phyloP scores from a whole-genome alignment of 495 filamentous ascomycete genomes.

The Tricharina praecox region DNA sequence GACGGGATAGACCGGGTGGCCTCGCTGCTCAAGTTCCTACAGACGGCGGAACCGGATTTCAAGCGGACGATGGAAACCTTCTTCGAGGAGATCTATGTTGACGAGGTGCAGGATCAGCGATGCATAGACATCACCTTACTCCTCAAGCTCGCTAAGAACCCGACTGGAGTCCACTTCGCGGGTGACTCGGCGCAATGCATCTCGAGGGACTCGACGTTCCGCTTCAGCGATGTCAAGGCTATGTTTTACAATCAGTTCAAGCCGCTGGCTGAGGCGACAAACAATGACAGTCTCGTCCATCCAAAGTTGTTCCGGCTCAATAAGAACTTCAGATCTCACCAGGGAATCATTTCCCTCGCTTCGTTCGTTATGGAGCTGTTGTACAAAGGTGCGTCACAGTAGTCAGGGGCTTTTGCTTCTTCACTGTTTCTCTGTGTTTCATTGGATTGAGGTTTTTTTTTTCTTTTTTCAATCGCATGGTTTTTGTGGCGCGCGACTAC shows the following conservation, averaged over 20 bases:
- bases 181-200: conserved; percentile 35
- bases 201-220: conserved; percentile 32
- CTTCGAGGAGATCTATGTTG: conserved; percentile 33
- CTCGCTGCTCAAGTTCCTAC: conserved; percentile 6
- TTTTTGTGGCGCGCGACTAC: no score
- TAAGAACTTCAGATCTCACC: conserved; percentile 33
- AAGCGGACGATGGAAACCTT: conserved; percentile 15
- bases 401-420: no score
- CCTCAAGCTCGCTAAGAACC: conserved; percentile 26
- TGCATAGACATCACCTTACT: conserved; percentile 29
- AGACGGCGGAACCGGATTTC: conserved; percentile 6
- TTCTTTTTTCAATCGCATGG: no score
- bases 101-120: conserved; percentile 33
- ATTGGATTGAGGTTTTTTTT: no score
- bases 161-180: conserved; percentile 30
- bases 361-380: conserved; percentile 29
- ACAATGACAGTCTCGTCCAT: conserved; percentile 12
- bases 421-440: no score
- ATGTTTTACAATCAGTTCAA: conserved; percentile 29
- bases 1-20: conserved; percentile 30
- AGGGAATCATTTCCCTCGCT: conserved; percentile 32
- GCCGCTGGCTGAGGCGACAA: conserved; percentile 3
- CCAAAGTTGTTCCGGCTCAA: conserved; percentile 27
- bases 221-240: conserved; percentile 31
- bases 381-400: conserved; percentile 17